Conservation (phyloP, 768 basidiomycete genomes). For the Mycena chlorophos region DNA sequence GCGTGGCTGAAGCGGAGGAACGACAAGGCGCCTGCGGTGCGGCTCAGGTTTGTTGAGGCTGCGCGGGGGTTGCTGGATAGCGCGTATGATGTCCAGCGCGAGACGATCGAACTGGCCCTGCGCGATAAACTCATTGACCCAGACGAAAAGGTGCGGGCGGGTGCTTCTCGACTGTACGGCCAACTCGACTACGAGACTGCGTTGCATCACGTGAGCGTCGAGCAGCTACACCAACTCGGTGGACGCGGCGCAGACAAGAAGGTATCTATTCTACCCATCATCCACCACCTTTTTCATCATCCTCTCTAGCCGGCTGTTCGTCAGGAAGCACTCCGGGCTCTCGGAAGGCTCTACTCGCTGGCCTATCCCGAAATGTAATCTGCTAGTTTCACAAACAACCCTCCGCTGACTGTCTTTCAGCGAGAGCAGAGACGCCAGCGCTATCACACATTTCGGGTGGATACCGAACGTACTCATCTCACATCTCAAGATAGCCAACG, state of each 20-base stretch:
- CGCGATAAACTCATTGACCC: constrained; percentile 73
- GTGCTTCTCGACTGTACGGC: constrained; percentile 78
- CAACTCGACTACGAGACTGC: constrained; percentile 90
- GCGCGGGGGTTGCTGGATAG: constrained; percentile 59
- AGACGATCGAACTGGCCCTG: constrained; percentile 71
- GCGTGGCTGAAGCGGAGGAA: constrained; percentile 78
- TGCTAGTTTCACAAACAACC: neutral
- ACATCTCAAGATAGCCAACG: constrained; percentile 48
- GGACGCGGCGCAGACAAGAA: constrained; percentile 84
- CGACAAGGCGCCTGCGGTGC: constrained; percentile 70
- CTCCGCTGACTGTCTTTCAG: constrained; percentile 40
- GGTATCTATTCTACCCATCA: constrained; percentile 37
- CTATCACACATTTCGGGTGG: constrained; percentile 85
- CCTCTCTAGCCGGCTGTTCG: constrained; percentile 55
- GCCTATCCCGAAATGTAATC: constrained; percentile 91
- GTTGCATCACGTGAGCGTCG: constrained; percentile 72
- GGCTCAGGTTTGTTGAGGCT: constrained; percentile 78
- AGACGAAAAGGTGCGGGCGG: constrained; percentile 88
- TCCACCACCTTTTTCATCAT: neutral
- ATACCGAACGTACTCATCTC: constrained; percentile 78
- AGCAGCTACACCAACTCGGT: constrained; percentile 62
- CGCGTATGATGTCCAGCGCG: constrained; percentile 60
- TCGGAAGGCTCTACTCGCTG: constrained; percentile 76
- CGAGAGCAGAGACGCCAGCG: constrained; percentile 73
- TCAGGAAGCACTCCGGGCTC: constrained; percentile 69